phyloP scores from a whole-genome alignment of 1,284 basidiomycete species.

The Heterobasidion irregulare region DNA sequence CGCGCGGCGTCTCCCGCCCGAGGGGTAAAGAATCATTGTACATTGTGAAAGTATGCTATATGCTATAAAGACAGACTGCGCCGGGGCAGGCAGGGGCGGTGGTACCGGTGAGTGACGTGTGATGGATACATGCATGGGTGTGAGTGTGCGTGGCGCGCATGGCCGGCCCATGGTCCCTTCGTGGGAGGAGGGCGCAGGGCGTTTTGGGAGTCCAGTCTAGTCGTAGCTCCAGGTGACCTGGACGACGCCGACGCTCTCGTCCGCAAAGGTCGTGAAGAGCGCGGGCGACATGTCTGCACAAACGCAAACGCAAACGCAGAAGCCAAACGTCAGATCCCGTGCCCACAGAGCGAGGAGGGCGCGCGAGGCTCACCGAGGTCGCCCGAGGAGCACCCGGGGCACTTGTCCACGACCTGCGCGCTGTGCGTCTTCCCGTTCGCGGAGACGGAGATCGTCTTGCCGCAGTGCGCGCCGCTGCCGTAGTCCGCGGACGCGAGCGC shows the following conservation, averaged over 20 bases:
- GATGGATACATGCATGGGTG: no score
- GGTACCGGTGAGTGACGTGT: no score
- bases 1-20: no score
- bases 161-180: no score
- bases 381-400: slow-evolving; percentile 14
- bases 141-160: no score
- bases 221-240: slow-evolving; percentile 41
- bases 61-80: no score
- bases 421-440: slow-evolving; percentile 15
- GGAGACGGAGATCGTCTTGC: slow-evolving; percentile 12
- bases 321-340: neutral
- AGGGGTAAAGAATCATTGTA: no score
- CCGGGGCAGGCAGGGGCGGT: no score
- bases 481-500: slow-evolving; percentile 19
- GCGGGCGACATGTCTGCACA: slow-evolving; percentile 44
- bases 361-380: slow-evolving; percentile 12
- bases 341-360: no score
- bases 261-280: slow-evolving; percentile 34
- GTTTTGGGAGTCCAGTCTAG: no score
- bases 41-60: no score
- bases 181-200: no score
- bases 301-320: neutral
- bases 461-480: slow-evolving; percentile 16
- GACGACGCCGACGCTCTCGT: slow-evolving; percentile 28
- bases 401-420: slow-evolving; percentile 15